phyloP scores from a whole-genome alignment of 139 green algal genomes.

The Asterochloris erici region DNA sequence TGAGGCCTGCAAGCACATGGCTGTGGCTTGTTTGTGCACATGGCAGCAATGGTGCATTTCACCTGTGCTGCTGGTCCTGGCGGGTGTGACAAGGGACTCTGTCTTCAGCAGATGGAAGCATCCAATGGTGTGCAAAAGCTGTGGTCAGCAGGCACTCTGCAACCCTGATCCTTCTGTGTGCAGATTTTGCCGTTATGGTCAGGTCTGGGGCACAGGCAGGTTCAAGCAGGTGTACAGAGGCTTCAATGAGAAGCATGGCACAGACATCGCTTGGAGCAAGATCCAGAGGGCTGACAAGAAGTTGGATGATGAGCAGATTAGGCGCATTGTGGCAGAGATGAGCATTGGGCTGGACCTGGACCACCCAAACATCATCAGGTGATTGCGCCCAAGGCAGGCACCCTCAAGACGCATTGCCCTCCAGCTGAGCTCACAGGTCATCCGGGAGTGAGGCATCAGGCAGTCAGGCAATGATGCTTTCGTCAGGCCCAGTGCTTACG shows the following conservation, averaged over 20 bases:
- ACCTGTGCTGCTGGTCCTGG: no score
- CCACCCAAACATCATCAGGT: constrained; percentile 89
- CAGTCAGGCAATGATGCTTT: no score
- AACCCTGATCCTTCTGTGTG: constrained; percentile 44
- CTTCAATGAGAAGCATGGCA: constrained; percentile 80
- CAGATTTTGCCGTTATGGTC: constrained; percentile 72
- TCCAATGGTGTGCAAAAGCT: background rate
- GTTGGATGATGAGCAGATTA: constrained; percentile 63
- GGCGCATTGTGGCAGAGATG: constrained; percentile 69
- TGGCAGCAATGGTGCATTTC: no score
- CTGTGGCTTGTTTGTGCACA: no score
- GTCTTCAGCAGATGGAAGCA: background rate
- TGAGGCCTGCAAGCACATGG: no score
- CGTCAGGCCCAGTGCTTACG: no score
- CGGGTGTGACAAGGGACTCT: background rate
- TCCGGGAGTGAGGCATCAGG: no score
- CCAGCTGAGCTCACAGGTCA: background rate
- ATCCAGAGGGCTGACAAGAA: constrained; percentile 53
- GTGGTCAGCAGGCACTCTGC: constrained; percentile 34
- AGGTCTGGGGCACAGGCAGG: constrained; percentile 65
- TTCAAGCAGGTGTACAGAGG: constrained; percentile 85
- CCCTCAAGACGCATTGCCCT: background rate
- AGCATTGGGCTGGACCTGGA: constrained; percentile 75
- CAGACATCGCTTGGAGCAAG: constrained; percentile 92
- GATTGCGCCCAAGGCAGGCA: constrained; percentile 46